Conservation (phyloP, 441 rosid genomes). For the Euphorbia celastroides region DNA sequence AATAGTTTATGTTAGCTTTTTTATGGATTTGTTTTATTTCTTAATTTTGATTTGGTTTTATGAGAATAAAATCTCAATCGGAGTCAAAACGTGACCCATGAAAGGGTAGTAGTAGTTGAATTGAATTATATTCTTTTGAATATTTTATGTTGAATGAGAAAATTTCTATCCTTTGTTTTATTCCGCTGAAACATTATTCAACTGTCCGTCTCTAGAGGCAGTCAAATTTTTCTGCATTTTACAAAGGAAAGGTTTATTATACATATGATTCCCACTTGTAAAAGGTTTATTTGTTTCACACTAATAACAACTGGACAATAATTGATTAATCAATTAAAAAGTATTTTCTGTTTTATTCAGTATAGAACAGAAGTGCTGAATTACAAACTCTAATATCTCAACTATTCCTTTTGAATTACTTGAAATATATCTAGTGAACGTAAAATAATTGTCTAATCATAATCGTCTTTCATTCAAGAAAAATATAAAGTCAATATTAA, state of each 20-base stretch:
- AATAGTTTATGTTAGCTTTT: no score
- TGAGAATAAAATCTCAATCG: not conserved
- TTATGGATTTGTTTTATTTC: not conserved
- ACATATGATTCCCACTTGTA: not conserved
- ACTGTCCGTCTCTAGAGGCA: slow-evolving; percentile 18
- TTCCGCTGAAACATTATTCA: slow-evolving; percentile 2
- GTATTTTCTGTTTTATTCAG: not conserved
- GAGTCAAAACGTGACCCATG: slow-evolving; percentile 1
- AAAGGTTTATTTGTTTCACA: slow-evolving; percentile 10
- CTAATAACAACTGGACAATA: not conserved
- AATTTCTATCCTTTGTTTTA: not conserved
- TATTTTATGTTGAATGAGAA: not conserved
- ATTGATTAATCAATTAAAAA: not conserved
- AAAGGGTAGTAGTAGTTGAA: not conserved
- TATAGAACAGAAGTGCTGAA: not conserved
- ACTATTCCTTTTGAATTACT: not conserved
- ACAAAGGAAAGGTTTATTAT: not conserved
- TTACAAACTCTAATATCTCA: not conserved
- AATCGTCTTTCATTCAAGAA: no score
- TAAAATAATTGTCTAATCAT: not conserved
- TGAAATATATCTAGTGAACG: no score
- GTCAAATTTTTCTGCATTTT: slow-evolving; percentile 25
- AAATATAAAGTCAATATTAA: not conserved
- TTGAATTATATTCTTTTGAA: not conserved
- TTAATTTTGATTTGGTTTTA: not conserved